Percentiles rank a stretch among this genome's conserved stretches.
Evolutionary conservation across 2,329 filamentous ascomycete genomes (phyloP).

Genomic region (Paraphoma sp.): DNA sequence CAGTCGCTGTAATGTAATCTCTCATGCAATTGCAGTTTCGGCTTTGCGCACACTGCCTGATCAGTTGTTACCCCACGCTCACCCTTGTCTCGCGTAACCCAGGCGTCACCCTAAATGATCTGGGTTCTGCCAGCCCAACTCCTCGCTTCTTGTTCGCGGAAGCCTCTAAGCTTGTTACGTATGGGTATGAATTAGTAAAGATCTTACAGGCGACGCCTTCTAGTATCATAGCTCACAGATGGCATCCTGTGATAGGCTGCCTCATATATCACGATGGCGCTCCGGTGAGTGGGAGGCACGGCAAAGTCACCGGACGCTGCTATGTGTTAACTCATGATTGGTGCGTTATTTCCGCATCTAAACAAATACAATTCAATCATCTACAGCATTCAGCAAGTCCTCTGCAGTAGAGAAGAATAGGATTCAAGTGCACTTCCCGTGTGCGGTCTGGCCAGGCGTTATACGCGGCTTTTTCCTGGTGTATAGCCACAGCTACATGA

Average conservation of each 20-base stretch:
- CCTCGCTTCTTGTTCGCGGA: background rate
- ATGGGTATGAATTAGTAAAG: background rate
- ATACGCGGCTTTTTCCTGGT: background rate
- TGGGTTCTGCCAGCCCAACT: background rate
- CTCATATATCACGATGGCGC: background rate
- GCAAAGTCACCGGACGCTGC: constrained; percentile 1
- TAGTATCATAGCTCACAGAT: background rate
- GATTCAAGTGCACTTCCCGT: constrained; percentile 1
- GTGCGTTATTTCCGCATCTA: background rate
- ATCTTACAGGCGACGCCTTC: background rate
- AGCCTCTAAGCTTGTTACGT: background rate
- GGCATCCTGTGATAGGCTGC: background rate
- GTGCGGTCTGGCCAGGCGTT: background rate
- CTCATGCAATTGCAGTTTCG: constrained; percentile 8
- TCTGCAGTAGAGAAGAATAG: background rate
- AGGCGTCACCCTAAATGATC: constrained; percentile 1
- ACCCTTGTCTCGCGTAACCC: constrained; percentile 11
- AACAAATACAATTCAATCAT: background rate
- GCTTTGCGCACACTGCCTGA: constrained; percentile 2
- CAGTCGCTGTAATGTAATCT: background rate
- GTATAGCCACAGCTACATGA: background rate
- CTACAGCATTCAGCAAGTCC: constrained; percentile 1
- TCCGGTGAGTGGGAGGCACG: constrained; percentile 4
- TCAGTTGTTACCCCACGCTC: constrained; percentile 3
- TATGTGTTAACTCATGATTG: constrained; percentile 1